A percentile compares a stretch with the other conserved stretches of the same genome.
phyloP scores from a whole-genome alignment of 805 yeast species.

The Barnettozyma californica region DNA sequence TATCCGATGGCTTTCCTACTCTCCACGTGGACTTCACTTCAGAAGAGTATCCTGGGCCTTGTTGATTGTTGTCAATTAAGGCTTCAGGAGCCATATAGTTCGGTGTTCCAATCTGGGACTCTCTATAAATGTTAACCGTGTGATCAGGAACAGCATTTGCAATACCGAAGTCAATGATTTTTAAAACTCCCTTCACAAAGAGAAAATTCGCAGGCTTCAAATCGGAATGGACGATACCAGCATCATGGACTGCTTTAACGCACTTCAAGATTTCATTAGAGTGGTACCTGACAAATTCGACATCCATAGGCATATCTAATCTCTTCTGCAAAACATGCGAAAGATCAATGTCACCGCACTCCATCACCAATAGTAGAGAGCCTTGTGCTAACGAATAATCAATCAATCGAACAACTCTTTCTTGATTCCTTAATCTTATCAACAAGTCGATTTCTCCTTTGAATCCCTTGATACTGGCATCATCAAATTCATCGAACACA shows the following conservation, averaged over 20 bases:
- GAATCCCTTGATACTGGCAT: slow-evolving; percentile 65
- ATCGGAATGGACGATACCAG: slow-evolving; percentile 83
- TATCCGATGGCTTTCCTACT: slow-evolving; percentile 92
- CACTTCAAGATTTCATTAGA: slow-evolving; percentile 75
- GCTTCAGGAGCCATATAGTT: slow-evolving; percentile 99
- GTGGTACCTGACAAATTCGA: slow-evolving; percentile 75
- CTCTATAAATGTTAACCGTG: slow-evolving; percentile 84
- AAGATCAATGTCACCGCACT: slow-evolving; percentile 88
- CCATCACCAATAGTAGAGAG: slow-evolving; percentile 75
- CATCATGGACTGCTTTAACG: slow-evolving; percentile 80
- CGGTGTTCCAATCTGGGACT: slow-evolving; percentile 91
- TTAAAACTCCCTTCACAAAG: slow-evolving; percentile 76
- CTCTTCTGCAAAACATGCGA: slow-evolving; percentile 71
- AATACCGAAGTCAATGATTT: slow-evolving; percentile 91
- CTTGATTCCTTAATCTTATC: slow-evolving; percentile 49
- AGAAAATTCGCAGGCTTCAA: slow-evolving; percentile 69
- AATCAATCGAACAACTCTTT: slow-evolving; percentile 71
- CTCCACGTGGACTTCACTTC: slow-evolving; percentile 43
- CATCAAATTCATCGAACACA: slow-evolving; percentile 74
- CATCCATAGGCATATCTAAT: slow-evolving; percentile 46
- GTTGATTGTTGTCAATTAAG: slow-evolving; percentile 50
- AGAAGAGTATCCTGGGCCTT: slow-evolving; percentile 7
- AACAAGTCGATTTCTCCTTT: slow-evolving; percentile 86
- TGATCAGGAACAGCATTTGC: slow-evolving; percentile 93
- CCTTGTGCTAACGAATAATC: slow-evolving; percentile 69